These are phyloP conservation scores for Stereocaulon alpinum DNA, from an alignment of 495 filamentous ascomycete genomes.

Conservation along the genomic window DNA sequence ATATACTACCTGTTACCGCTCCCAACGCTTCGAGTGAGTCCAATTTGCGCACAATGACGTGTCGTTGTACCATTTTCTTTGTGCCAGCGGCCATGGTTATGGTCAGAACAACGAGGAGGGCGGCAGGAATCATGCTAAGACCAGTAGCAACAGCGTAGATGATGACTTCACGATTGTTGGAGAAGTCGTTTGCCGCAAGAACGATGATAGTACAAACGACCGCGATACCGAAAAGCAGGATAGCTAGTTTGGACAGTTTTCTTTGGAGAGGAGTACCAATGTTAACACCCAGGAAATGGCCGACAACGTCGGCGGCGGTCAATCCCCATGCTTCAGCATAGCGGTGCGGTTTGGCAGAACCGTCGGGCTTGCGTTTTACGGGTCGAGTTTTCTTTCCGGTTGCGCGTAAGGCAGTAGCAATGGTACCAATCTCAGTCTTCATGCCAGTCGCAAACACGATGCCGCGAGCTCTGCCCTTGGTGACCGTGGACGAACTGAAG, in stretches of 20 bases:
- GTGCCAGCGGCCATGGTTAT: conserved; percentile 72
- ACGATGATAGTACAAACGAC: conserved; percentile 69
- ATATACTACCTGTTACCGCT: conserved; percentile 46
- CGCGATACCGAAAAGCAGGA: conserved; percentile 63
- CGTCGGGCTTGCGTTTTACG: conserved; percentile 54
- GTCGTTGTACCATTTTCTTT: conserved; percentile 62
- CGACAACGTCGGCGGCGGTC: conserved; percentile 28
- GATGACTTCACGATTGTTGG: conserved; percentile 58
- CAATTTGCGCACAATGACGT: conserved; percentile 71
- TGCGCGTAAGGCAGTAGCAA: conserved; percentile 56
- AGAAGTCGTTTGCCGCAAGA: conserved; percentile 64
- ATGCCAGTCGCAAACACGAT: conserved; percentile 65
- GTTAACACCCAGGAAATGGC: conserved; percentile 64
- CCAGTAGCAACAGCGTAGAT: conserved; percentile 72
- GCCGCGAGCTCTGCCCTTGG: conserved; percentile 56
- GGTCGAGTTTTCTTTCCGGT: conserved; percentile 47
- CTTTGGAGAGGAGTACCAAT: conserved; percentile 71
- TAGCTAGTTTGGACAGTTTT: conserved; percentile 70
- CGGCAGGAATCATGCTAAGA: conserved; percentile 54
- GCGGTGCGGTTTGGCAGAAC: conserved; percentile 49
- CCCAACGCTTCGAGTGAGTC: conserved; percentile 75
- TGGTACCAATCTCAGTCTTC: conserved; percentile 77
- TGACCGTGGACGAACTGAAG: conserved; percentile 56
- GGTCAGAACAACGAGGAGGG: conserved; percentile 57
- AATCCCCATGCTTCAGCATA: conserved; percentile 48